Conservation (phyloP, 2,329 filamentous ascomycete species). For the Fusarium succisae region DNA sequence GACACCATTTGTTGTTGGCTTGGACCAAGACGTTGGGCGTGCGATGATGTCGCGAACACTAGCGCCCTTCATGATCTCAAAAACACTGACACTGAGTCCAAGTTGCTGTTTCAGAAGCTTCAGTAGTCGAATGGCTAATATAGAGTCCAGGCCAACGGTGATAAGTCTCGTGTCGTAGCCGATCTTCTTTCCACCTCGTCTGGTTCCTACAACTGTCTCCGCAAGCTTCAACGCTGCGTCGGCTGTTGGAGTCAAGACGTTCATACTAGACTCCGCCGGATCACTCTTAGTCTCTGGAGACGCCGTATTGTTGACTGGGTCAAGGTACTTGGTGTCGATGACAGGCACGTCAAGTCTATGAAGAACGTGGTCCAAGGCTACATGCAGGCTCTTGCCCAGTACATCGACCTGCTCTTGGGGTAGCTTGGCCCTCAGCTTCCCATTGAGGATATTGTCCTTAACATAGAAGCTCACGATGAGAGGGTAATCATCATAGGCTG, state of each 20-base stretch:
- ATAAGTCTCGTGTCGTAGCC: slow-evolving; percentile 6
- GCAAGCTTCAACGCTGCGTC: not conserved
- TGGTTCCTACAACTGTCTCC: not conserved
- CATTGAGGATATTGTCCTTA: not conserved
- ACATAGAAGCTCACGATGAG: slow-evolving; percentile 23
- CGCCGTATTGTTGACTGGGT: accelerated
- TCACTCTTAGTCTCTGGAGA: not conserved
- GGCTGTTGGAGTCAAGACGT: not conserved
- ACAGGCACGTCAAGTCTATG: not conserved
- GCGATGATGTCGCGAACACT: not conserved
- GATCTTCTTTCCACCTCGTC: not conserved
- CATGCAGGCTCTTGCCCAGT: not conserved
- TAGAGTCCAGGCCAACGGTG: slow-evolving; percentile 16
- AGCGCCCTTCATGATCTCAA: slow-evolving; percentile 21
- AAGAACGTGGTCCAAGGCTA: not conserved
- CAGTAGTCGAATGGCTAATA: slow-evolving; percentile 20
- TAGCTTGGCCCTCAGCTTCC: slow-evolving; percentile 15
- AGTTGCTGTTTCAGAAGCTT: slow-evolving; percentile 15
- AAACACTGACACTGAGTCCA: not conserved
- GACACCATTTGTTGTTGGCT: not conserved
- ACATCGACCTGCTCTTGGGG: not conserved
- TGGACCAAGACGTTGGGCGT: not conserved
- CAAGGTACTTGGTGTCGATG: not conserved
- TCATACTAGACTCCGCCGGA: not conserved
- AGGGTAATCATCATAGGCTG: slow-evolving; percentile 19